Percentiles rank a stretch among this genome's conserved stretches.
Evolutionary conservation across 2,329 filamentous ascomycete species (phyloP).

Genomic region (Trichoderma koningiopsis): DNA sequence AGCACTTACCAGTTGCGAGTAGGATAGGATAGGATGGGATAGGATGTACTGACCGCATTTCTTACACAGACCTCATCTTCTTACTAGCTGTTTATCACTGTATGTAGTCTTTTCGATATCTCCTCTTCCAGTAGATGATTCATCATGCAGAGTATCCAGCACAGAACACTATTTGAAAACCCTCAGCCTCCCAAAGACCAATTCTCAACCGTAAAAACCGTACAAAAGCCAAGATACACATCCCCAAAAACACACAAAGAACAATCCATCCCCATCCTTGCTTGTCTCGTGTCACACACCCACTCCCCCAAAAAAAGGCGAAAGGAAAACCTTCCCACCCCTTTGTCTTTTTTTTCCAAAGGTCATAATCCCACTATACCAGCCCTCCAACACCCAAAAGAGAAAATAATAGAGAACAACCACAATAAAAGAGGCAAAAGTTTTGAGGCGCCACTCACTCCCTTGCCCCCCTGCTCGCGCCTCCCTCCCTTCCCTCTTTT

Average conservation of each 20-base stretch:
- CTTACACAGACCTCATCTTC: neutral
- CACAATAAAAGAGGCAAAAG: neutral
- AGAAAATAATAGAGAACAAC: neutral
- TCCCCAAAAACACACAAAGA: neutral
- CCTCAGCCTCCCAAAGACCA: neutral
- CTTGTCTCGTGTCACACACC: neutral
- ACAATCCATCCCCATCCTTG: neutral
- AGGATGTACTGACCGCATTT: neutral
- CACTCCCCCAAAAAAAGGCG: no score
- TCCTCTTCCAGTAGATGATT: neutral
- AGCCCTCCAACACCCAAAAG: neutral
- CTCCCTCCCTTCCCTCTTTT: neutral
- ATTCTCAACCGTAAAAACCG: neutral
- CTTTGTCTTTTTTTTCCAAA: neutral
- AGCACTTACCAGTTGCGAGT: neutral
- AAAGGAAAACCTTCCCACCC: neutral
- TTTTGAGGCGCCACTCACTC: neutral
- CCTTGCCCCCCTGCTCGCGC: neutral
- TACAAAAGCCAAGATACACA: neutral
- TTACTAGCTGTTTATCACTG: neutral
- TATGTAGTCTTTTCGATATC: neutral
- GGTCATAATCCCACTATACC: neutral
- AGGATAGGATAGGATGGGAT: neutral
- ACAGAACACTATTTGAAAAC: neutral
- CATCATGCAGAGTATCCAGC: neutral